A percentile compares a stretch with the other conserved stretches of the same genome.
phyloP scores from a whole-genome alignment of 768 basidiomycete species.

The Tylopilus subfusipes region DNA sequence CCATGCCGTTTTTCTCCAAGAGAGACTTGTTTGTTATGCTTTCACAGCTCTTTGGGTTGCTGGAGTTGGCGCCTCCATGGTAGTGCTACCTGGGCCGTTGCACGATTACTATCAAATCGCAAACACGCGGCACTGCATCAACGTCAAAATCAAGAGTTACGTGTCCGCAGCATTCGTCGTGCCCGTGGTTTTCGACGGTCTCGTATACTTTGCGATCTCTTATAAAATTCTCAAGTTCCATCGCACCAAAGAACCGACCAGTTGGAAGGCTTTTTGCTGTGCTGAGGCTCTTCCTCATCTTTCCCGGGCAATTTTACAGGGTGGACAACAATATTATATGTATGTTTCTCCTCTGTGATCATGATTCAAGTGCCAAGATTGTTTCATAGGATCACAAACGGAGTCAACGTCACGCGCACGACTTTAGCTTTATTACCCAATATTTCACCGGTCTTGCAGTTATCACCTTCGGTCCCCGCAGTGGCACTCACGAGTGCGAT shows the following conservation, averaged over 20 bases:
- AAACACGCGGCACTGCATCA: conserved; percentile 33
- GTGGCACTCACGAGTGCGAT: conserved; percentile 32
- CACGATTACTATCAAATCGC: conserved; percentile 28
- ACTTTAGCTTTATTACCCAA: conserved; percentile 17
- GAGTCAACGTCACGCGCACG: conserved; percentile 29
- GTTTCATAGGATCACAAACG: conserved; percentile 30
- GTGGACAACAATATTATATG: conserved; percentile 40
- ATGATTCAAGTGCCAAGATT: neutral
- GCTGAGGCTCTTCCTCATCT: conserved; percentile 30
- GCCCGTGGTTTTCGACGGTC: conserved; percentile 31
- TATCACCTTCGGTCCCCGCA: conserved; percentile 26
- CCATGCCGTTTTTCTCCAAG: conserved; percentile 32
- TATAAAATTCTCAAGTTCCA: conserved; percentile 27
- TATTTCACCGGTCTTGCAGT: conserved; percentile 22
- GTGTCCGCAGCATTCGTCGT: conserved; percentile 28
- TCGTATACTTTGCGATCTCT: conserved; percentile 34
- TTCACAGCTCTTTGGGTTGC: conserved; percentile 35
- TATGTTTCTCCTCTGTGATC: conserved; percentile 11
- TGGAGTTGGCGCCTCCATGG: conserved; percentile 23
- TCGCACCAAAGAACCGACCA: conserved; percentile 4
- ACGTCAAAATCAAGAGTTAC: conserved; percentile 19
- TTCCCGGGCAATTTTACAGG: conserved; percentile 33
- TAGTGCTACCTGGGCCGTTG: conserved; percentile 26
- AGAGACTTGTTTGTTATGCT: conserved; percentile 14
- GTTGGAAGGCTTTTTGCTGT: conserved; percentile 19